Base-by-base conservation (phyloP, 305 asterid species). In the Plantago lanceolata region DNA sequence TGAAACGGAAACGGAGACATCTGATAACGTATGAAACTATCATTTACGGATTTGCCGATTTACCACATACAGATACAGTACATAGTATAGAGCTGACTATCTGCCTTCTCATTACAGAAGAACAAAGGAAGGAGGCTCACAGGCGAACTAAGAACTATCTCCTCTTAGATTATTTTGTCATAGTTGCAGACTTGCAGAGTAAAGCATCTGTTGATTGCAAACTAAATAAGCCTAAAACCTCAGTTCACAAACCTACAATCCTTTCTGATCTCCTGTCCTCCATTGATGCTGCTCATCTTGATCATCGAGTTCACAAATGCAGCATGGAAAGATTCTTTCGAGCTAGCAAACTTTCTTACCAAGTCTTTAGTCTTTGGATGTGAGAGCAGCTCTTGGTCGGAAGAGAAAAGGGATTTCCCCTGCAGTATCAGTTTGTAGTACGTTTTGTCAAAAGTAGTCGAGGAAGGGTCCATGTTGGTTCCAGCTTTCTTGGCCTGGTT, bases 281-380 rank as follows among this genome's bases (percentile, higher is more conserved):
- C 90, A 49, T 78, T 87, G 57, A 85, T 71, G 82, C 91, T 83
- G 75, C 95, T 87, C 91, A 89, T 77, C 81, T 87, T 89, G 78
- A 83, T 83, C 85, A 87, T 84, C 13, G 97, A 87, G 19, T 76
- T 77, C 2, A 73, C 72, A 68, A 87, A 89, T 2, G 89, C 91
- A 11, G 75, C 60, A 59, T 81, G 75, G 60, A 89, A 89, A 50
- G 86, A 80, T 43, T 71, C 68, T 74, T 76, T 82, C 8, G 97
- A 87, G 55, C 69, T 83, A 8, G 94, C 95, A 48, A 75, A 89
- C 66, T 79, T 83, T 15, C 71, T 77, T 19, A 87, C 88, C 78
- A 87, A 67, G n/a, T 40, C 13, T 59, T 78, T 87, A 0, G 87
- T 80, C 54, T 58, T 72, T 12, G 89, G 84, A 43, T 56, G 44